Evolutionary conservation across 352 stramenopile species (phyloP).

Genomic region (Aphanomyces cochlioides): DNA sequence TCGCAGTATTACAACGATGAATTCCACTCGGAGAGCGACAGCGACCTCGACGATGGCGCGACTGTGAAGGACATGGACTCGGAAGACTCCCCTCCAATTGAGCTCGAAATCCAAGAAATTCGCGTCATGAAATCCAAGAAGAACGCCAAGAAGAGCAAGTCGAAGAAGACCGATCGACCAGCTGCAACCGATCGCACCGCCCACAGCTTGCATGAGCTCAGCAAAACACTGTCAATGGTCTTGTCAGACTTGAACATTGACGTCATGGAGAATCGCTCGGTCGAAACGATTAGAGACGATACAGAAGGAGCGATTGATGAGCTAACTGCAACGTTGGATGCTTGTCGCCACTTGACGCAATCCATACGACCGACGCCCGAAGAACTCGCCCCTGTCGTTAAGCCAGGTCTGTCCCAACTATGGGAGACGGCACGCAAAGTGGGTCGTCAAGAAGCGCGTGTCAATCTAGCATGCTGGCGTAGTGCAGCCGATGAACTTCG

Average conservation of each 20-base stretch:
- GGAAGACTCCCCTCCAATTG: constrained; percentile 19
- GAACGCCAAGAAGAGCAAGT: background rate
- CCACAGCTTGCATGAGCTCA: background rate
- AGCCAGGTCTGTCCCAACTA: background rate
- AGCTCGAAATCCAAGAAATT: constrained; percentile 19
- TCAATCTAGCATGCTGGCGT: constrained; percentile 11
- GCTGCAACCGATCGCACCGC: background rate
- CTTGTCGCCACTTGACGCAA: background rate
- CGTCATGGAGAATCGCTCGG: background rate
- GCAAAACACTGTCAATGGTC: background rate
- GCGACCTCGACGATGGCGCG: background rate
- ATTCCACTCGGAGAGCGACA: constrained; percentile 18
- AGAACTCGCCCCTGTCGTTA: background rate
- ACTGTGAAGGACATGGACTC: constrained; percentile 12
- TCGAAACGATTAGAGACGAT: constrained; percentile 4
- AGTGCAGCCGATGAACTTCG: constrained; percentile 1
- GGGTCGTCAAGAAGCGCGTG: constrained; percentile 12
- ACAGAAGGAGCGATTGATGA: background rate
- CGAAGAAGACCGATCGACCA: background rate
- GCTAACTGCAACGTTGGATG: background rate
- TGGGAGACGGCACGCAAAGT: constrained; percentile 12
- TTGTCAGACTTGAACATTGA: background rate
- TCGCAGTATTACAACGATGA: constrained; percentile 21
- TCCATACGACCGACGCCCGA: background rate
- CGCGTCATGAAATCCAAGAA: background rate